Percentiles rank a stretch among this genome's conserved stretches.
These are phyloP conservation scores for Ceratocystis cubensis DNA, from an alignment of 2,329 filamentous ascomycete genomes.

Conservation along the genomic window DNA sequence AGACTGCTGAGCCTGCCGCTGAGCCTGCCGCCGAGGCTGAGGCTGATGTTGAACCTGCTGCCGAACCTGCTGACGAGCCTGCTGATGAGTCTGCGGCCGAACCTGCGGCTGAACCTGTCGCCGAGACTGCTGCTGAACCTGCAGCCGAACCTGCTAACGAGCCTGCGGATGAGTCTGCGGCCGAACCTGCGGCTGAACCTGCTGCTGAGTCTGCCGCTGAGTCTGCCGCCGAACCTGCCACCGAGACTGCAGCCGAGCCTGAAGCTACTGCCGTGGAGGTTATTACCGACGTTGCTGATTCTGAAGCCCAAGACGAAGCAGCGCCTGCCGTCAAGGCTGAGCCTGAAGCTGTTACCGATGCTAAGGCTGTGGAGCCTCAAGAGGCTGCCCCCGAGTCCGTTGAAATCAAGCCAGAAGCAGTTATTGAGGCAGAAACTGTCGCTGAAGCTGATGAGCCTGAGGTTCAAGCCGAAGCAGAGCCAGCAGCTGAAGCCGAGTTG, in stretches of 20 bases:
- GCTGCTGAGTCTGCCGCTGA: too few relatives aligned
- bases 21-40: not conserved
- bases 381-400: not conserved
- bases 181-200: not conserved
- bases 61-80: not conserved
- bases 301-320: constrained; percentile 10
- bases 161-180: not conserved
- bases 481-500: not conserved
- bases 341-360: not conserved
- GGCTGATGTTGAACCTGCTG: not conserved
- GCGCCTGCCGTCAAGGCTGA: not conserved
- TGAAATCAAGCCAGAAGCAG: not conserved
- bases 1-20: not conserved
- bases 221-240: not conserved
- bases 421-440: not conserved
- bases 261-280: constrained; percentile 7
- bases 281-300: not conserved
- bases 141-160: not conserved
- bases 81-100: not conserved
- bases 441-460: not conserved
- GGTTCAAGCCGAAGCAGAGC: not conserved
- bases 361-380: not conserved
- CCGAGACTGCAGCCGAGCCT: constrained; percentile 10
- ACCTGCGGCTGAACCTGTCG: not conserved
- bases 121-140: not conserved